Evolutionary conservation across 2,329 filamentous ascomycete genomes (phyloP), one percentile per base, ranked within the genome.

Genomic region (Aspergillus tubingensis): DNA sequence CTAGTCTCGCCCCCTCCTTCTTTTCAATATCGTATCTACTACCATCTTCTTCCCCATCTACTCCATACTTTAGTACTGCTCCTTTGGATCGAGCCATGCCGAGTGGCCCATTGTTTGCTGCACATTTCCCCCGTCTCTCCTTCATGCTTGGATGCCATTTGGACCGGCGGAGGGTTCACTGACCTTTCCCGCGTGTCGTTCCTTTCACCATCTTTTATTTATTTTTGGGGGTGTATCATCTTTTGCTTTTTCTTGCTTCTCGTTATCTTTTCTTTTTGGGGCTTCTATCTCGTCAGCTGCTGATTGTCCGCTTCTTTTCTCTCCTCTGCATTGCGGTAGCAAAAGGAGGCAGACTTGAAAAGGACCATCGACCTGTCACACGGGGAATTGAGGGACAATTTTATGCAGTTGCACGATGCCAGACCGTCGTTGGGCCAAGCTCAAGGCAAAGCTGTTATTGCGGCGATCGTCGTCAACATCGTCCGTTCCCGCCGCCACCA

Each of bases 361-460:
- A 36, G 32, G 32, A 36, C 11, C 21, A 23, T 32, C 19, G n/a
- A 30, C 15, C 11, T 23, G 10, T 11, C 27, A 8, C 15, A 8
- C 25, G 23, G 23, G n/a, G 3, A 17, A 8, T 32, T 32, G 25
- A n/a, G 27, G 3, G 25, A 25, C 52, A 27, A 32, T 13, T 47
- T 39, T 19, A 21, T 55, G 39, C 39, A 55, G 7, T 32, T 47
- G 41, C 41, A 74, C 60, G 49, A 74, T 74, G 72, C 65, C 70
- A 36, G 72, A 75, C 63, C 66, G 72, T 49, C 68, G 74, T 36
- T 75, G 74, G 65, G 70, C 71, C 65, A 68, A 74, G 58, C 61
- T 74, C 55, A 74, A 74, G 64, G 68, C 72, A 39, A 76, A 74
- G 63, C 69, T 77, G 60, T 67, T 76, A 44, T 44, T 44, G 41